These are phyloP conservation scores for Metarhizium rileyi DNA, from an alignment of 2,329 filamentous ascomycete species.

Conservation along the genomic window DNA sequence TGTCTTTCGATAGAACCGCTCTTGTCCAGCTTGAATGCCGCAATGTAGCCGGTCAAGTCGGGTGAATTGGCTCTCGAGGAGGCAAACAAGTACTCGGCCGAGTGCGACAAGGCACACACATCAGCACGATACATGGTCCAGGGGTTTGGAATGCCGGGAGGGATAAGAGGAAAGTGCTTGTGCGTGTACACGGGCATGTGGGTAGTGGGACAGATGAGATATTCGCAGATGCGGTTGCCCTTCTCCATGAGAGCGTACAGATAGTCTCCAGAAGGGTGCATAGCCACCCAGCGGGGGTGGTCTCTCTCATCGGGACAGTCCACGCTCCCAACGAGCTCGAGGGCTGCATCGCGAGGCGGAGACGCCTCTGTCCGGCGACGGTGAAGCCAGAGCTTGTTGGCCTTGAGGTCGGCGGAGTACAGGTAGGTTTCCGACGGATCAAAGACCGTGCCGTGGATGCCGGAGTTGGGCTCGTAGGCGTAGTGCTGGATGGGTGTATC, in stretches of 20 bases:
- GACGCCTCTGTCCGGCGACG: conserved; percentile 43
- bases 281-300: conserved; percentile 81
- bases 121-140: conserved; percentile 70
- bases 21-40: conserved; percentile 62
- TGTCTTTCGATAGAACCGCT: conserved; percentile 66
- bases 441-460: conserved; percentile 77
- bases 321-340: conserved; percentile 62
- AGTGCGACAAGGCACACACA: conserved; percentile 64
- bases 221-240: conserved; percentile 76
- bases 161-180: conserved; percentile 68
- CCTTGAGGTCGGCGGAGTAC: conserved; percentile 69
- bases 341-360: conserved; percentile 38
- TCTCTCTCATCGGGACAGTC: conserved; percentile 62
- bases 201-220: conserved; percentile 64
- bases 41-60: conserved; percentile 70
- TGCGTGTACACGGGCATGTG: conserved; percentile 72
- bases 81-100: conserved; percentile 69
- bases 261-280: conserved; percentile 68
- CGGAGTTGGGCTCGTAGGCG: conserved; percentile 57
- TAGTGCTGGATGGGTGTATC: conserved; percentile 61
- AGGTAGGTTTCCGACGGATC: conserved; percentile 64
- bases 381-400: conserved; percentile 79
- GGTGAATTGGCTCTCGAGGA: conserved; percentile 71
- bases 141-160: conserved; percentile 51
- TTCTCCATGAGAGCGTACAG: conserved; percentile 84